Conservation (phyloP, 176 grass and related monocot species). For the Panicum miliaceum region DNA sequence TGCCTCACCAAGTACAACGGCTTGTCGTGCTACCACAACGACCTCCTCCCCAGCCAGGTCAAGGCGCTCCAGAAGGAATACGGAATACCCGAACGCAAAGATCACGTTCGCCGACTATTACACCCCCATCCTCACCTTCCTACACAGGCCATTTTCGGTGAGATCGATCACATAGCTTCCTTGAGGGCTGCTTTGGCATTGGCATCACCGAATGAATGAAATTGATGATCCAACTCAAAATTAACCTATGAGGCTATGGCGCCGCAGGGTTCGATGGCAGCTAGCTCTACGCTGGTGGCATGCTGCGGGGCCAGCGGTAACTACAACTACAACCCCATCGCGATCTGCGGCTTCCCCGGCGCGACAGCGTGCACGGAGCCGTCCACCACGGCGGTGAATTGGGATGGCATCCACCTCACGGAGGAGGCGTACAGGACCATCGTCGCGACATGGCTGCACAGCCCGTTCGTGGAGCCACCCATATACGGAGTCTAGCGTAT, state of each 20-base stretch:
- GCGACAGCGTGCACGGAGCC: conserved; percentile 32
- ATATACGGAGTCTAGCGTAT: conserved; percentile 1
- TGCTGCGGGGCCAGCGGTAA: conserved; percentile 50
- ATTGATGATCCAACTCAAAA: neutral
- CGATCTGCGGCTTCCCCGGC: conserved; percentile 38
- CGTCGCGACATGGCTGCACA: conserved; percentile 45
- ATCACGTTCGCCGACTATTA: conserved; percentile 47
- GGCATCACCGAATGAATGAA: too few relatives aligned
- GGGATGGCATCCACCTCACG: conserved; percentile 64
- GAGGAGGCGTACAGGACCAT: conserved; percentile 38
- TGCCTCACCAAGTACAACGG: conserved; percentile 46
- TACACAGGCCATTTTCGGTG: conserved; percentile 1
- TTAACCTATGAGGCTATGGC: too few relatives aligned
- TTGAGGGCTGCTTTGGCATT: too few relatives aligned
- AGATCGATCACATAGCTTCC: neutral
- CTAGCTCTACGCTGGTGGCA: conserved; percentile 3
- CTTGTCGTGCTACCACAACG: conserved; percentile 45
- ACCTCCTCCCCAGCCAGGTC: neutral
- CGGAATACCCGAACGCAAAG: conserved; percentile 8
- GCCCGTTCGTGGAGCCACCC: conserved; percentile 34
- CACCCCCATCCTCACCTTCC: neutral
- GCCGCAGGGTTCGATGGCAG: neutral
- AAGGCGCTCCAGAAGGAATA: neutral
- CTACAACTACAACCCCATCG: conserved; percentile 47
- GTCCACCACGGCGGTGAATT: conserved; percentile 26